Evolutionary conservation across 768 basidiomycete species (phyloP).

Genomic region (Russula sp.): DNA sequence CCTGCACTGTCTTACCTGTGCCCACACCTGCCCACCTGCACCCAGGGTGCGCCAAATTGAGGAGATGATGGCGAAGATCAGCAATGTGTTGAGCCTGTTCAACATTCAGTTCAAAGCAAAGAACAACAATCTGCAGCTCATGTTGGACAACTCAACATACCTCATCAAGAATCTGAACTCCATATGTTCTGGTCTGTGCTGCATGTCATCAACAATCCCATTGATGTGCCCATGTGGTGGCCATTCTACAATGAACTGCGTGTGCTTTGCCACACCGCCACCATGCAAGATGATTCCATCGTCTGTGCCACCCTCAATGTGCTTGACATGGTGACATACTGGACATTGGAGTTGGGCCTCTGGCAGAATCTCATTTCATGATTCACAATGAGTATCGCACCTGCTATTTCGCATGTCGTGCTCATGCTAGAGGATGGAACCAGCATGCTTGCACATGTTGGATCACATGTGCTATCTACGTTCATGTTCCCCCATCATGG

Average conservation of each 20-base stretch:
- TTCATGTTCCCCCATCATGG: slow-evolving; percentile 79
- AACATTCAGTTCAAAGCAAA: too few species aligned
- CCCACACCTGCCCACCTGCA: too few species aligned
- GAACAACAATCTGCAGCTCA: too few species aligned
- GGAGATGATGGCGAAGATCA: too few species aligned
- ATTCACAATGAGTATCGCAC: slow-evolving; percentile 79
- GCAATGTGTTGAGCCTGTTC: too few species aligned
- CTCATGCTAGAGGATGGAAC: slow-evolving; percentile 89
- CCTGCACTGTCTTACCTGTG: too few species aligned
- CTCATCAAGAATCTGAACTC: too few species aligned
- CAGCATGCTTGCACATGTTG: slow-evolving; percentile 79
- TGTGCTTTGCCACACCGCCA: slow-evolving; percentile 65
- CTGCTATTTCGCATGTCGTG: slow-evolving; percentile 80
- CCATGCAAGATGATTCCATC: slow-evolving; percentile 63
- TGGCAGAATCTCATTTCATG: slow-evolving; percentile 83
- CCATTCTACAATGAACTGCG: slow-evolving; percentile 90
- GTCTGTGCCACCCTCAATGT: slow-evolving; percentile 59
- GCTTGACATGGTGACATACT: slow-evolving; percentile 67
- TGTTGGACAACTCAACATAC: too few species aligned
- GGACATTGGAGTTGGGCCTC: slow-evolving; percentile 78
- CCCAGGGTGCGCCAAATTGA: too few species aligned
- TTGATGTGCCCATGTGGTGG: slow-evolving; percentile 58
- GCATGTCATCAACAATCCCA: slow-evolving; percentile 62
- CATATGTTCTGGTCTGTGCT: slow-evolving; percentile 90
- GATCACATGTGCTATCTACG: slow-evolving; percentile 64